Conservation (phyloP, 495 filamentous ascomycete genomes). For the Mytilinidion resinicola region DNA sequence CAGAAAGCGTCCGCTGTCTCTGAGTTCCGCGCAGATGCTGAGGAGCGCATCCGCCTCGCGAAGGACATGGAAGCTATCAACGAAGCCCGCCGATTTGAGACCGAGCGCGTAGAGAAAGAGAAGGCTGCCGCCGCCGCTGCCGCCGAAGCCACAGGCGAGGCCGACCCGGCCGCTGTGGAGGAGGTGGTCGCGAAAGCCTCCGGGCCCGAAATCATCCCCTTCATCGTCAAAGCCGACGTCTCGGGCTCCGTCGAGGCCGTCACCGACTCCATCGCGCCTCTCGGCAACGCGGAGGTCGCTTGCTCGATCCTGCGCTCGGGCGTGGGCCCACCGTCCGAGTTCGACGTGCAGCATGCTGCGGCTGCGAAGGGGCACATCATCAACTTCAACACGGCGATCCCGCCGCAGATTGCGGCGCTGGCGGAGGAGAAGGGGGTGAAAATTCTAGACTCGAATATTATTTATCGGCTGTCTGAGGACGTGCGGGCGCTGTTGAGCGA, state of each 20-base stretch:
- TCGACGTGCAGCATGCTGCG: conserved; percentile 81
- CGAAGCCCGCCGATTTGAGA: conserved; percentile 54
- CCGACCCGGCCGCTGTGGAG: conserved; percentile 18
- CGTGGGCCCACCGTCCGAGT: conserved; percentile 75
- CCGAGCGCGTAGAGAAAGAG: conserved; percentile 54
- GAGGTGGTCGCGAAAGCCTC: conserved; percentile 24
- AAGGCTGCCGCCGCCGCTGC: conserved; percentile 38
- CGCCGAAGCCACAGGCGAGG: conserved; percentile 20
- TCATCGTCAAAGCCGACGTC: conserved; percentile 90
- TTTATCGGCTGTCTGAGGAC: conserved; percentile 84
- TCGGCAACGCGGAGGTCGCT: conserved; percentile 78
- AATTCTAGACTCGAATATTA: conserved; percentile 83
- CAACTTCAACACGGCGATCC: conserved; percentile 75
- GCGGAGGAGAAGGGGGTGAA: conserved; percentile 64
- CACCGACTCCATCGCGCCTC: conserved; percentile 58
- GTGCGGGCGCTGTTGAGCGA: conserved; percentile 63
- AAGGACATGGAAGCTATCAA: conserved; percentile 74
- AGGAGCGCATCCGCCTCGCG: conserved; percentile 54
- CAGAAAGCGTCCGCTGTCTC: conserved; percentile 74
- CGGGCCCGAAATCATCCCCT: conserved; percentile 61
- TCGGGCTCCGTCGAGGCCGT: conserved; percentile 90
- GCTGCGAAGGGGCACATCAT: conserved; percentile 65
- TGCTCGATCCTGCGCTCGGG: conserved; percentile 68
- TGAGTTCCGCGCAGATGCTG: conserved; percentile 60
- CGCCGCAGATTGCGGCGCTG: conserved; percentile 58